Evolutionary conservation across 768 basidiomycete genomes (phyloP).

Genomic region (Auriscalpium vulgare): DNA sequence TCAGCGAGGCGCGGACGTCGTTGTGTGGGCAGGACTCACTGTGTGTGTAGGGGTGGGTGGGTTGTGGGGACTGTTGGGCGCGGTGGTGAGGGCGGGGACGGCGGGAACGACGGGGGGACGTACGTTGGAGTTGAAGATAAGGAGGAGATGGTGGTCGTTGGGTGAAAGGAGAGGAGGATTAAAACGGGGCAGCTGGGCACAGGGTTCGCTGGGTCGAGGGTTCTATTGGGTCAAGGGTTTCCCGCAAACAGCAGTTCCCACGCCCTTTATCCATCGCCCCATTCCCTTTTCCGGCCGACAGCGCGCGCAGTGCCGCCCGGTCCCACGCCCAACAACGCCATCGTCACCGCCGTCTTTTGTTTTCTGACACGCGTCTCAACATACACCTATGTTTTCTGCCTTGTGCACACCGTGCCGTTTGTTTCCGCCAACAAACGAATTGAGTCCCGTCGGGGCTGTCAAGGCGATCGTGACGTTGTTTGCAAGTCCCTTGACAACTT

Average conservation of each 20-base stretch:
- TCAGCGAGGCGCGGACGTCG: not conserved
- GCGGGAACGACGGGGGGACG: slow-evolving; percentile 5
- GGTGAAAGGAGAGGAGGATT: slow-evolving; percentile 12
- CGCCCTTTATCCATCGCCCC: slow-evolving; percentile 1
- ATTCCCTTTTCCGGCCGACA: slow-evolving; percentile 1
- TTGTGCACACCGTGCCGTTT: no score
- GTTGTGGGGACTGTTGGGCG: slow-evolving; percentile 12
- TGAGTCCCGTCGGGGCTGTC: not conserved
- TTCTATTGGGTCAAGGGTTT: slow-evolving; percentile 16
- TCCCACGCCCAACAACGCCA: not conserved
- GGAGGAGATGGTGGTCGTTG: slow-evolving; percentile 12
- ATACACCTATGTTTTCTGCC: no score
- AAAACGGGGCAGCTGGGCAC: slow-evolving; percentile 18
- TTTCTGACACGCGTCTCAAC: not conserved
- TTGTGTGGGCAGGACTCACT: slow-evolving; percentile 1
- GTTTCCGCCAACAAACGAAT: no score
- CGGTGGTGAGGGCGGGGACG: slow-evolving; percentile 7
- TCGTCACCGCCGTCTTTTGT: not conserved
- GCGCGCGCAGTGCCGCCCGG: not conserved
- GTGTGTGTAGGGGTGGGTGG: slow-evolving; percentile 13
- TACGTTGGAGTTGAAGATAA: slow-evolving; percentile 5
- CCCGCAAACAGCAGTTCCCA: slow-evolving; percentile 11
- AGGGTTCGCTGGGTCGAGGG: slow-evolving; percentile 18
- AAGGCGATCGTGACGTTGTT: not conserved
- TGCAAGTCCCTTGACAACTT: not conserved